Percentiles rank a stretch among this genome's conserved stretches.
Evolutionary conservation across 163 green algal species (phyloP).

Genomic region (Chloromonas sp.): DNA sequence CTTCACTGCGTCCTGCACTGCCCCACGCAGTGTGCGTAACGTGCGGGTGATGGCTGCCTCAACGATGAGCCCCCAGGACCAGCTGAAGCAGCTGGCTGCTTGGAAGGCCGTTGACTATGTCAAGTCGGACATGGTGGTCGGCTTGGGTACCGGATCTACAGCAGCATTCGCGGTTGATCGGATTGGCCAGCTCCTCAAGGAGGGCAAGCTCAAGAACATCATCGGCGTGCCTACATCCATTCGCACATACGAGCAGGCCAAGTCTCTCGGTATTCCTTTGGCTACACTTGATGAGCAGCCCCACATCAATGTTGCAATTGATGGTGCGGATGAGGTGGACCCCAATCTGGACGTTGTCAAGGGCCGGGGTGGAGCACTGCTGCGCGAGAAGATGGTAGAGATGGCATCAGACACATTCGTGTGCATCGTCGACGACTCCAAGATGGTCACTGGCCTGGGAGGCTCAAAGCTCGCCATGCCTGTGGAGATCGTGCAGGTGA

Average conservation of each 20-base stretch:
- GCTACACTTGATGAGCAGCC: conserved; percentile 93
- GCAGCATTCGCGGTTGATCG: conserved; percentile 68
- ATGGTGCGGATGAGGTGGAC: conserved; percentile 97
- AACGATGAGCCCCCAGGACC: not conserved
- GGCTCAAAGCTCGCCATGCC: conserved; percentile 93
- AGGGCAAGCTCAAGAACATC: conserved; percentile 92
- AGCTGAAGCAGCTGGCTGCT: conserved; percentile 70
- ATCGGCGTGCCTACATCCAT: conserved; percentile 93
- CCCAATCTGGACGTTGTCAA: conserved; percentile 96
- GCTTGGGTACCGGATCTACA: conserved; percentile 96
- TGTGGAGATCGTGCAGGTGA: conserved; percentile 93
- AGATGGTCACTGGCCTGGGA: conserved; percentile 88
- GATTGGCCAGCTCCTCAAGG: conserved; percentile 90
- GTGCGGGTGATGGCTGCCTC: not conserved
- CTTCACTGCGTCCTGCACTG: no score
- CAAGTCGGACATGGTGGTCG: conserved; percentile 89
- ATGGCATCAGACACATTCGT: conserved; percentile 87
- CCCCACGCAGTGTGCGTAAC: not conserved
- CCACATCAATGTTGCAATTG: conserved; percentile 95
- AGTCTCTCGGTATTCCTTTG: conserved; percentile 89
- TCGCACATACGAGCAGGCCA: conserved; percentile 56
- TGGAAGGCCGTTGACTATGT: conserved; percentile 95
- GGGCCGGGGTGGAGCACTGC: conserved; percentile 90
- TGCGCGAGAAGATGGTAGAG: conserved; percentile 99
- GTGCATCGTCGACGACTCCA: conserved; percentile 99